These are phyloP conservation scores for Imleria badia DNA, from an alignment of 768 basidiomycete species.

Conservation along the genomic window DNA sequence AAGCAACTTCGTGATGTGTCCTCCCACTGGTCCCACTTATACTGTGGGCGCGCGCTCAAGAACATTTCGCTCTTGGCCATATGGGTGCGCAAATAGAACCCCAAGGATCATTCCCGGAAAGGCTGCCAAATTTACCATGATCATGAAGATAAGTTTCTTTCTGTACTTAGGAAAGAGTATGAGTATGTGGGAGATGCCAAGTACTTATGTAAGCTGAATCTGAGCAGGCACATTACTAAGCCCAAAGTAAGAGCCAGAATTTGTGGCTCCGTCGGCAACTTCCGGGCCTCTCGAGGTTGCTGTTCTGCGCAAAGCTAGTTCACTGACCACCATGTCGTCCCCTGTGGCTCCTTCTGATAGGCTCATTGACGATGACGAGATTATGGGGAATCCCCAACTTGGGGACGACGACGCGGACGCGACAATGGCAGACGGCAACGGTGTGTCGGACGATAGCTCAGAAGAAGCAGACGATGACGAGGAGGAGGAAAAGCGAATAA, in stretches of 20 bases:
- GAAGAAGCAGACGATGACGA: constrained; percentile 90
- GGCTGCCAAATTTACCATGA: no score
- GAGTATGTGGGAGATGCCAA: no score
- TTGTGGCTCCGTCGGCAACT: constrained; percentile 30
- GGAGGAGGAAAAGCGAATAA: constrained; percentile 77
- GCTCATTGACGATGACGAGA: constrained; percentile 49
- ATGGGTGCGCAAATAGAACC: no score
- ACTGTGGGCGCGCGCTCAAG: no score
- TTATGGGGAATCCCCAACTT: constrained; percentile 52
- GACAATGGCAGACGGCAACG: constrained; percentile 43
- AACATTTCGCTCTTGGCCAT: no score
- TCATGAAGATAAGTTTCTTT: no score
- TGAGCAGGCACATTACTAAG: no score
- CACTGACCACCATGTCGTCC: constrained; percentile 53
- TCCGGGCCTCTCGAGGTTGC: constrained; percentile 12
- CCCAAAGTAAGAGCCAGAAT: background rate
- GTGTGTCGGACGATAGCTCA: constrained; percentile 74
- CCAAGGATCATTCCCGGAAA: no score
- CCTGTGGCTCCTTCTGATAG: constrained; percentile 37
- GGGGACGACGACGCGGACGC: constrained; percentile 62
- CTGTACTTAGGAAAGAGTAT: no score
- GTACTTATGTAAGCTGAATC: no score
- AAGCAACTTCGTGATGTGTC: no score
- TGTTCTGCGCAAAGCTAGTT: constrained; percentile 16
- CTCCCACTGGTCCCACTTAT: no score